Evolutionary conservation across 2,329 filamentous ascomycete species (phyloP), one percentile per base, ranked within the genome.

Genomic region (Pestalotiopsis sp.): DNA sequence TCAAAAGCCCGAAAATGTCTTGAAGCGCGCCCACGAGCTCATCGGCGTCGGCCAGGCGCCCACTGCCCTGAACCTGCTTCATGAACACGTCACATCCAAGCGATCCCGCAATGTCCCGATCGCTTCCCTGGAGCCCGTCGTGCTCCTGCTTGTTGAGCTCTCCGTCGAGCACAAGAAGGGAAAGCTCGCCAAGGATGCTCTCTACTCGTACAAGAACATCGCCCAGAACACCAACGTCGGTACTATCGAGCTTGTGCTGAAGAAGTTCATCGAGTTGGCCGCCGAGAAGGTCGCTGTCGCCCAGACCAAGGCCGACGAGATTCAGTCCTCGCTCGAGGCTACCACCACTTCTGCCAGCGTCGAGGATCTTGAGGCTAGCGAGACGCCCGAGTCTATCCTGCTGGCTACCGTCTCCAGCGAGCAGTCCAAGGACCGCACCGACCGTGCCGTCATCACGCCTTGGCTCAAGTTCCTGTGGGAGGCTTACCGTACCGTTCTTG

Each of bases 391-490:
- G 85, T 98, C 96, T 36, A 98, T 99, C 79, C 91, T 99, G 70
- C 91, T 99, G 61, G 97, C 96, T 72, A 99, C 96, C 66, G 96
- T 99, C 70, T 99, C 96, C 52, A 96, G 96, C 73, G 96, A 99
- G 85, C 95, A 98, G 84, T 97, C 95, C 70, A 92, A 93, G 80
- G 96, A 99, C 84, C 93, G 96, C 75, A 99, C 96, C 76, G 96
- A 99, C 85, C 92, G 96, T 77, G 96, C 96, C 79, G 97, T 99
- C 77, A 96, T 99, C 70, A 99, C 96, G 36, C 96, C 96, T 70
- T 99, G 96, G 96, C 90, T 99, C 78, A 99, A 99, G 86, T 99
- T 99, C 80, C 87, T 99, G 72, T 99, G 96, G 96, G 96, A 99
- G 87, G 97, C 96, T 17, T 99, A 99, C 86, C 93, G 96, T 71